These are phyloP conservation scores for Trichoderma atroviride DNA, from an alignment of 2,329 filamentous ascomycete species.

Conservation along the genomic window DNA sequence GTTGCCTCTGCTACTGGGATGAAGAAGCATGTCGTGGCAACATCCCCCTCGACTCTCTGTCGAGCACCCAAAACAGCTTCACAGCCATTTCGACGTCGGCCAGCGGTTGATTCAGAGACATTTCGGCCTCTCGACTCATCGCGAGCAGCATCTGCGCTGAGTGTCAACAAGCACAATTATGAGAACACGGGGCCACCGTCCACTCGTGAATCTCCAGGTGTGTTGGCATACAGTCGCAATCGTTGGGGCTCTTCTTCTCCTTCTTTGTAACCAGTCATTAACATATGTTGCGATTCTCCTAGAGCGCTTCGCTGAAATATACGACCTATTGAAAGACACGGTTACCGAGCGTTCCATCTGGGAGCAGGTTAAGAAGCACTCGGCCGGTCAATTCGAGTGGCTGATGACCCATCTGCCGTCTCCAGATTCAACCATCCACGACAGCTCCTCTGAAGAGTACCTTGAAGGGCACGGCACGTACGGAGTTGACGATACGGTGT, in stretches of 20 bases:
- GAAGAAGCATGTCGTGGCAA: constrained; percentile 25
- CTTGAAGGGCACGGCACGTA: constrained; percentile 16
- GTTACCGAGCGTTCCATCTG: constrained; percentile 34
- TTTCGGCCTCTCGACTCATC: constrained; percentile 42
- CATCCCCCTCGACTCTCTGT: constrained; percentile 25
- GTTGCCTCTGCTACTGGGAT: constrained; percentile 10
- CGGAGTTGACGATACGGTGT: constrained; percentile 40
- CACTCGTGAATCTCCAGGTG: constrained; percentile 20
- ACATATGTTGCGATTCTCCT: constrained; percentile 8
- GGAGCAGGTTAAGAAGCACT: constrained; percentile 47
- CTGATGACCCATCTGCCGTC: constrained; percentile 46
- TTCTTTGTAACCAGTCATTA: constrained; percentile 15
- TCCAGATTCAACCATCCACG: constrained; percentile 32
- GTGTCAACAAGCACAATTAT: constrained; percentile 7
- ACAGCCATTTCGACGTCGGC: constrained; percentile 35
- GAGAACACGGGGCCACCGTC: constrained; percentile 3
- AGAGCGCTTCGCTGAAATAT: constrained; percentile 11
- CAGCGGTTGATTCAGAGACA: constrained; percentile 37
- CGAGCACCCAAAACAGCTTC: constrained; percentile 27
- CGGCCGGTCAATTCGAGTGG: constrained; percentile 55
- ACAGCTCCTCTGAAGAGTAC: constrained; percentile 16
- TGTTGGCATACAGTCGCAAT: constrained; percentile 13
- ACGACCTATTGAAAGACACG: constrained; percentile 28
- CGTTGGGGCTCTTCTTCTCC: not conserved
- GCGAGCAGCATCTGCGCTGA: constrained; percentile 35